These are phyloP conservation scores for Parasitella parasitica DNA, from an alignment of 371 early-diverging fungal genomes.

Conservation along the genomic window DNA sequence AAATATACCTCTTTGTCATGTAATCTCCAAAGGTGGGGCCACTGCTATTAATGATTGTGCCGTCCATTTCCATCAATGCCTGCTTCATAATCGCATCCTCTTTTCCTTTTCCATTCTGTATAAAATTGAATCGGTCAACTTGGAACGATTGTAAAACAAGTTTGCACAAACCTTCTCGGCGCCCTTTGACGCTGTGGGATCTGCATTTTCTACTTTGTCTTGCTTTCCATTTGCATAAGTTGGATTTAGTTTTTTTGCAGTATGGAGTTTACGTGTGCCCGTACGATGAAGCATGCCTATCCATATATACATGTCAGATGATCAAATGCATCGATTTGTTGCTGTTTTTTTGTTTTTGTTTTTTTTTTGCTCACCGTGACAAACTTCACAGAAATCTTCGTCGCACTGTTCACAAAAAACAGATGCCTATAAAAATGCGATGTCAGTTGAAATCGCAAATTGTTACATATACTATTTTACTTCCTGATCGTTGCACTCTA, in stretches of 20 bases:
- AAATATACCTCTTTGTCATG: constrained; percentile 58
- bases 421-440: constrained; percentile 41
- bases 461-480: not conserved
- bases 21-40: constrained; percentile 71
- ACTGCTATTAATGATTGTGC: constrained; percentile 42
- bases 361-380: constrained; percentile 57
- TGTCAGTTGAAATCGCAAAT: not conserved
- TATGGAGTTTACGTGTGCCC: constrained; percentile 47
- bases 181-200: not conserved
- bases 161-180: not conserved
- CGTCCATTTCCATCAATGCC: constrained; percentile 40
- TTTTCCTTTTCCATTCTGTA: not conserved
- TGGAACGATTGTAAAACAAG: no score
- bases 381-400: constrained; percentile 92
- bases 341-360: not conserved
- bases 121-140: not conserved
- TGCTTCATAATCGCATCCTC: constrained; percentile 20
- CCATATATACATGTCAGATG: not conserved
- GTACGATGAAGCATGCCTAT: constrained; percentile 57
- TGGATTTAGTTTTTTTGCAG: constrained; percentile 27
- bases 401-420: constrained; percentile 79
- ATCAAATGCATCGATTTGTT: not conserved
- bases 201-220: not conserved
- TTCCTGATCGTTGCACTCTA: constrained; percentile 83
- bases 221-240: not conserved